Base-by-base conservation (phyloP, 2,329 filamentous ascomycete genomes). In the Microcera coccophila region DNA sequence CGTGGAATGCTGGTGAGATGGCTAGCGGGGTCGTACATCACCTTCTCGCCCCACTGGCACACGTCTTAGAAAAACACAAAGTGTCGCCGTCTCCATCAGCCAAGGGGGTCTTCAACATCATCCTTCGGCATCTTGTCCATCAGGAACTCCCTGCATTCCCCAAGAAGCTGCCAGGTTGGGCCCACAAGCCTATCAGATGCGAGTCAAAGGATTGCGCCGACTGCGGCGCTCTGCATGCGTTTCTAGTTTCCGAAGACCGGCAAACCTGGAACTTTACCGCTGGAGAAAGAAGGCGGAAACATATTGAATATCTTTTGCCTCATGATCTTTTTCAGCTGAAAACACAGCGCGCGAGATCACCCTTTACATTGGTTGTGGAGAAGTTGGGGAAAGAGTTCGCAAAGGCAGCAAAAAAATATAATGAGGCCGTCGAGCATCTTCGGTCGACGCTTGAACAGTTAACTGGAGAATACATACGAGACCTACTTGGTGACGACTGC, bases 111-210 rank as follows among this genome's bases (percentile, higher is more conserved):
- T 18, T 39, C 8, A 38, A 42, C 19, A 14, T n/a, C 21, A 32
- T n/a, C 29, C 16, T 5, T 32, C 11, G 43, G 4, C 26, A 31
- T 20, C 24, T 21, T 18, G 14, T 40, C 26, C 49, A 44, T 26
- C 7, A 15, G 3, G 10, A 38, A 2, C 38, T 52, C 11, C n/a
- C n/a, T n/a, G 28, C 22, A 24, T 9, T 29, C n/a, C 4, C 4
- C 45, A 41, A 16, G 22, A 8, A 4, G 9, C 38, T 48, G 2
- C 12, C 1, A 12, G 39, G 39, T 1, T 52, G 38, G 38, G 37
- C 45, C 40, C 33, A 49, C 34, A 22, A 40, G 21, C 26, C 18
- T 4, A 10, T 10, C 33, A 36, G 14, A 17, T 15, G 16, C 8
- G 5, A 33, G 5, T 9, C 20, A 17, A 15, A 32, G 29, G 15